These are phyloP conservation scores for Mucuna pruriens DNA, from an alignment of 306 rosid species.

Conservation along the genomic window DNA sequence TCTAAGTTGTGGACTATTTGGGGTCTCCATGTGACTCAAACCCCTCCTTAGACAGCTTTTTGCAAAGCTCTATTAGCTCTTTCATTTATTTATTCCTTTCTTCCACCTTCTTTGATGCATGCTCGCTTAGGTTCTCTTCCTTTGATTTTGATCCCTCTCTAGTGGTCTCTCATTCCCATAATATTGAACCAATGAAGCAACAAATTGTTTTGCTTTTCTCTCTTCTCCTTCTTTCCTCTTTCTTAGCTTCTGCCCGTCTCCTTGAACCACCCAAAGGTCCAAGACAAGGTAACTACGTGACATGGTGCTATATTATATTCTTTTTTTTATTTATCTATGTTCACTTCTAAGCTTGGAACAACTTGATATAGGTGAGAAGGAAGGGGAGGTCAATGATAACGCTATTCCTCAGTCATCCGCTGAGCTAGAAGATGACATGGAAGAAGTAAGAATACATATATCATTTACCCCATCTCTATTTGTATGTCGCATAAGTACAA, in stretches of 20 bases:
- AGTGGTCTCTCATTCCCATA: neutral
- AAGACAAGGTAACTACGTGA: conserved; percentile 45
- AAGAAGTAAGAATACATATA: conserved; percentile 43
- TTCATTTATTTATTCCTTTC: conserved; percentile 20
- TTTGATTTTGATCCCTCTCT: conserved; percentile 34
- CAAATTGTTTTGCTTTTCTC: conserved; percentile 49
- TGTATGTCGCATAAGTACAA: neutral
- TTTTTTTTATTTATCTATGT: neutral
- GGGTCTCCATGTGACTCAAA: conserved; percentile 43
- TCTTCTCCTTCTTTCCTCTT: conserved; percentile 47
- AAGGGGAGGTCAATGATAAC: conserved; percentile 26
- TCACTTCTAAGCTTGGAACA: conserved; percentile 22
- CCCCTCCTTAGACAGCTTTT: conserved; percentile 13
- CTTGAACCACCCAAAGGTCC: conserved; percentile 32
- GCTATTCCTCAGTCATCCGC: conserved; percentile 1
- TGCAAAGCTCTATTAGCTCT: neutral
- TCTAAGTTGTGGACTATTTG: conserved; percentile 19
- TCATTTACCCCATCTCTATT: conserved; percentile 2
- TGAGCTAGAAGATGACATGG: conserved; percentile 30
- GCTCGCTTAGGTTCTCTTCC: conserved; percentile 3
- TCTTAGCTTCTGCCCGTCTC: conserved; percentile 43
- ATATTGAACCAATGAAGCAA: conserved; percentile 38
- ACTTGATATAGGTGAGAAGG: conserved; percentile 47
- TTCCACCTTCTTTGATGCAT: conserved; percentile 28
- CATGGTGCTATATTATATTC: neutral